Conservation (phyloP, 2,329 filamentous ascomycete species). For the Leptographium procerum region DNA sequence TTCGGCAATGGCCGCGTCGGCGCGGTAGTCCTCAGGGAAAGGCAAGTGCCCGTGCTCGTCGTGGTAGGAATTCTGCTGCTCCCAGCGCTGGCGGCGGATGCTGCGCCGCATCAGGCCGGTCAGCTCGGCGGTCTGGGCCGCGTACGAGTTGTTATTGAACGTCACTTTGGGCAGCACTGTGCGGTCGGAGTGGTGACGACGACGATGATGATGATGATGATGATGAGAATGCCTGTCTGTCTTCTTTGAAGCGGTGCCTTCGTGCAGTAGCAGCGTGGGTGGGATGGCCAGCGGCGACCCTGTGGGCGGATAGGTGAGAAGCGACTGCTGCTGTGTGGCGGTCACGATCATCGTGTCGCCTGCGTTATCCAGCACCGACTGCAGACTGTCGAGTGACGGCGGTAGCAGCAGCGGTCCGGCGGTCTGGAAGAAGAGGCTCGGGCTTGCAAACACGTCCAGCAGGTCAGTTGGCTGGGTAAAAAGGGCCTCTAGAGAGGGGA, state of each 20-base stretch:
- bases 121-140: conserved; percentile 35
- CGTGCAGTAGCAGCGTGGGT: conserved; percentile 35
- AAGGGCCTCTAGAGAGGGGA: conserved; percentile 18
- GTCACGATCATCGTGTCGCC: conserved; percentile 3
- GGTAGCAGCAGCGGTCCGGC: conserved; percentile 34
- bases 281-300: conserved; percentile 38
- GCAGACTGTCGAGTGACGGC: conserved; percentile 10
- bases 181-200: background rate
- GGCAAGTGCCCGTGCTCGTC: conserved; percentile 10
- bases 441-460: conserved; percentile 50
- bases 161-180: too few relatives aligned
- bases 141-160: conserved; percentile 29
- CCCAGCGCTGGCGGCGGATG: conserved; percentile 32
- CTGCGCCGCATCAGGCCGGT: conserved; percentile 36
- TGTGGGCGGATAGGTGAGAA: conserved; percentile 35
- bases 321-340: background rate
- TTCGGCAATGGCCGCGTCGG: conserved; percentile 18
- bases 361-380: background rate
- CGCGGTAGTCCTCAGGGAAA: background rate
- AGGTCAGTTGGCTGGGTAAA: conserved; percentile 37
- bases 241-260: too few relatives aligned
- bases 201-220: too few relatives aligned
- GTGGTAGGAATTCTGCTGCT: conserved; percentile 28
- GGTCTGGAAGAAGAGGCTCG: conserved; percentile 46
- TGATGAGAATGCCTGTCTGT: too few relatives aligned